phyloP scores from a whole-genome alignment of 2,329 filamentous ascomycete genomes.

The Colletotrichum lindemuthianum region DNA sequence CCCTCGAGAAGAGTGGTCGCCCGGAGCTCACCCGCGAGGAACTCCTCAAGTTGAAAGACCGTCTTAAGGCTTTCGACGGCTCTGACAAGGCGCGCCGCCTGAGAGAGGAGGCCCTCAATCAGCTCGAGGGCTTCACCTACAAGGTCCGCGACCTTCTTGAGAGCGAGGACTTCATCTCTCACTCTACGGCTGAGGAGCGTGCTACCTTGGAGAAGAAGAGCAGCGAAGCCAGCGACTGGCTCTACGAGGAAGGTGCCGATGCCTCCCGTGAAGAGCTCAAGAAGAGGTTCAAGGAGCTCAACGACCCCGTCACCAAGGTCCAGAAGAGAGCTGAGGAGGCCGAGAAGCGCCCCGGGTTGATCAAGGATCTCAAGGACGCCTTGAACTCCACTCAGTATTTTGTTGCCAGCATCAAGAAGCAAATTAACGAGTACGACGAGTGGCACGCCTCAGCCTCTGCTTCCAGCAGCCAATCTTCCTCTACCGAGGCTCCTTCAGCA shows the following conservation, averaged over 20 bases:
- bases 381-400: conserved; percentile 78
- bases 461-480: conserved; percentile 58
- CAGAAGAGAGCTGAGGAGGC: conserved; percentile 79
- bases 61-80: conserved; percentile 83
- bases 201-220: conserved; percentile 74
- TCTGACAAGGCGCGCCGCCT: conserved; percentile 82
- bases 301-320: conserved; percentile 81
- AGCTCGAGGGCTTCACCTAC: conserved; percentile 94
- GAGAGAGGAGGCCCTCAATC: conserved; percentile 89
- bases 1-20: conserved; percentile 60
- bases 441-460: conserved; percentile 65
- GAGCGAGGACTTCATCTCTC: conserved; percentile 76
- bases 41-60: conserved; percentile 67
- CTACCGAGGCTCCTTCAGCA: conserved; percentile 52
- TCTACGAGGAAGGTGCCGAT: conserved; percentile 85
- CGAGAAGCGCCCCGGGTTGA: conserved; percentile 73
- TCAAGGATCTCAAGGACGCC: conserved; percentile 75
- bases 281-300: conserved; percentile 79
- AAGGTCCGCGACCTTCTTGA: conserved; percentile 84
- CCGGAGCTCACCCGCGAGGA: conserved; percentile 61
- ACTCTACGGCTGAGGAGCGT: conserved; percentile 76
- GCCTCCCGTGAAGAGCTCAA: conserved; percentile 81
- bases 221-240: conserved; percentile 82
- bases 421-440: conserved; percentile 75
- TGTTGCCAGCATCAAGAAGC: conserved; percentile 73